Evolutionary conservation across 345 rosid species (phyloP), one percentile per base, ranked within the genome.

Genomic region (Hibiscus trionum): DNA sequence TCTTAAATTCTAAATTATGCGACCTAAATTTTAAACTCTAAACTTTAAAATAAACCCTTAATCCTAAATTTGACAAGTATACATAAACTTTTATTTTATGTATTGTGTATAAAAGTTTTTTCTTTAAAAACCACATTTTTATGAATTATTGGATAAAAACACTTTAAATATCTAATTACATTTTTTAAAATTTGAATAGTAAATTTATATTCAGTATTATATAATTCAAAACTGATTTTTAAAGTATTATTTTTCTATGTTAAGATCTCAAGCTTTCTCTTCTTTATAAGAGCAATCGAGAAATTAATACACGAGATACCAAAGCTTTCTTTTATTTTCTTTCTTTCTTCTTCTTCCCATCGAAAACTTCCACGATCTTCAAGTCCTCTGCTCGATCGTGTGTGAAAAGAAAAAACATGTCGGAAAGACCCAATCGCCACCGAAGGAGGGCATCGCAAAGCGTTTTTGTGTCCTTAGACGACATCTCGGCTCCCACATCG

Each of bases 361-460:
- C 17, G 3, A 14, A 46, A 26, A 42, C 19, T 26, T 24, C 29
- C n/a, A 3, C 5, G 5, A 1, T 21, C 12, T 5, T 47, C 1
- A 29, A 11, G 27, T 12, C 26, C n/a, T 49, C 53, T 4, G 27
- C n/a, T 68, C 19, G 60, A 29, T 50, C 42, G 5, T 7, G 21
- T 52, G 44, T 10, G 46, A 6, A 24, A 24, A 14, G 31, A 49
- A 31, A 11, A 52, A 68, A n/a, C 58, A 68, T 68, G 72, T 68
- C 72, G 17, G 59, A 50, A 10, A 68, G 60, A 17, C 72, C 72
- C 5, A 50, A 29, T 29, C 72, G 72, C 11, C 72, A 68, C 46
- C 72, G 52, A 52, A 68, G 72, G 29, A 68, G 35, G 46, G n/a
- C 72, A 16, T 68, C 72, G 42, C 72, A 68, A 68, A 68, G 72